Percentiles rank a stretch among this genome's conserved stretches.
These are phyloP conservation scores for Myrmaecium sp. DNA, from an alignment of 2,329 filamentous ascomycete species.

Conservation along the genomic window DNA sequence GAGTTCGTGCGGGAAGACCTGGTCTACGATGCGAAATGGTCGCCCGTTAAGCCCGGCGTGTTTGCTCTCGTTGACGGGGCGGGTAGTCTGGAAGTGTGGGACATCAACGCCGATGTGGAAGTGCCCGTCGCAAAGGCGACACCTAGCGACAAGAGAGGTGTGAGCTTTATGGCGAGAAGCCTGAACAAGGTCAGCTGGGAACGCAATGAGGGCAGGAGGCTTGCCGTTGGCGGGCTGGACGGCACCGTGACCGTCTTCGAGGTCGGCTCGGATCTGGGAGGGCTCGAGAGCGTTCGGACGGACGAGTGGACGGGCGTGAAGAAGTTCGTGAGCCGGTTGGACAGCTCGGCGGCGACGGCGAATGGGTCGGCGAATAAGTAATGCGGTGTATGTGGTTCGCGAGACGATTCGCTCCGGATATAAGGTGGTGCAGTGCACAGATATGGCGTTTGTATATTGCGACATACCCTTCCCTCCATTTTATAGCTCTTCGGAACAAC, in stretches of 20 bases:
- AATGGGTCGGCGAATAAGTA: too few species aligned
- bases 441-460: too few species aligned
- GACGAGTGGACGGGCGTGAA: slow-evolving; percentile 94
- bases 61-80: slow-evolving; percentile 91
- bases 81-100: slow-evolving; percentile 86
- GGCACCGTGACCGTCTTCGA: slow-evolving; percentile 86
- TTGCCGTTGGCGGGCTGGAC: slow-evolving; percentile 85
- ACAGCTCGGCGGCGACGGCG: slow-evolving; percentile 24
- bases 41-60: slow-evolving; percentile 79
- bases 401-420: too few species aligned
- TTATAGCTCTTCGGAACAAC: too few species aligned
- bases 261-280: slow-evolving; percentile 65
- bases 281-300: slow-evolving; percentile 63
- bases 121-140: slow-evolving; percentile 71
- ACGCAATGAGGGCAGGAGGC: slow-evolving; percentile 64
- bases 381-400: too few species aligned
- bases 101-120: slow-evolving; percentile 81
- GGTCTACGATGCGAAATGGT: slow-evolving; percentile 94
- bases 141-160: slow-evolving; percentile 38
- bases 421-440: too few species aligned
- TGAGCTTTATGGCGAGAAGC: slow-evolving; percentile 60
- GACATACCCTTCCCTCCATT: too few species aligned
- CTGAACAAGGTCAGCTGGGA: slow-evolving; percentile 95
- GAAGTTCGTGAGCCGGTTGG: slow-evolving; percentile 64
- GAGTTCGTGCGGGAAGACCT: slow-evolving; percentile 91